Evolutionary conservation across 2,329 filamentous ascomycete species (phyloP), one percentile per base, ranked within the genome.

Genomic region (Nigrospora sphaerica): DNA sequence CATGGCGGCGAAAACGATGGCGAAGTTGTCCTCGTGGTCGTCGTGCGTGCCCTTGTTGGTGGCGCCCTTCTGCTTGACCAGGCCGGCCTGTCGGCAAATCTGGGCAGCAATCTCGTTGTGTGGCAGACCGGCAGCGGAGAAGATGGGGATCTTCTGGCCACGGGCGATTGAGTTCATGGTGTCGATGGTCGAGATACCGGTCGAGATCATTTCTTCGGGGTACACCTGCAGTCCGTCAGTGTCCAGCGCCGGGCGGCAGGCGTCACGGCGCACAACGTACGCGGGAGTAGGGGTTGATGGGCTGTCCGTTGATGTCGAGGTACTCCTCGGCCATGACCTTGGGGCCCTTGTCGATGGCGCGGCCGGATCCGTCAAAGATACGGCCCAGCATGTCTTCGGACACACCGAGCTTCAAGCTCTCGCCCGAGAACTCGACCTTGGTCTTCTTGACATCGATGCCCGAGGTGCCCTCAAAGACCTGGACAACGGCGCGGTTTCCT

Each of bases 381-480:
- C 95, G 92, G 56, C 93, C 93, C 71, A 98, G 73, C 93, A 98
- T 98, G 75, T 98, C 93, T 74, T 98, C 95, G 44, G 93, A 97
- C 50, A 98, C 93, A 70, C 93, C 93, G 45, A 98, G 86, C 81
- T 97, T 97, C 75, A 98, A 75, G 74, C 88, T 97, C 74, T 96
- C 81, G 50, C 93, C 93, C 32, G 88, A 95, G 70, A 98, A 97
- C 68, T 98, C 88, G 68, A 98, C 92, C 78, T 86, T 95, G 46
- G 92, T 95, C 91, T 97, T 98, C 80, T 97, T 96, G 56, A 98
- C 93, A 80, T 98, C 93, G 67, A 98, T 93, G 65, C 93, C 93
- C 40, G 91, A 74, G 53, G 93, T 98, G 59, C 93, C 93, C 73
- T 98, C 93, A 67, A 98, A 98, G 58, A 97, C 90, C 84, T 95